Evolutionary conservation across 2,329 filamentous ascomycete genomes (phyloP).

Genomic region (Colletotrichum cereale): DNA sequence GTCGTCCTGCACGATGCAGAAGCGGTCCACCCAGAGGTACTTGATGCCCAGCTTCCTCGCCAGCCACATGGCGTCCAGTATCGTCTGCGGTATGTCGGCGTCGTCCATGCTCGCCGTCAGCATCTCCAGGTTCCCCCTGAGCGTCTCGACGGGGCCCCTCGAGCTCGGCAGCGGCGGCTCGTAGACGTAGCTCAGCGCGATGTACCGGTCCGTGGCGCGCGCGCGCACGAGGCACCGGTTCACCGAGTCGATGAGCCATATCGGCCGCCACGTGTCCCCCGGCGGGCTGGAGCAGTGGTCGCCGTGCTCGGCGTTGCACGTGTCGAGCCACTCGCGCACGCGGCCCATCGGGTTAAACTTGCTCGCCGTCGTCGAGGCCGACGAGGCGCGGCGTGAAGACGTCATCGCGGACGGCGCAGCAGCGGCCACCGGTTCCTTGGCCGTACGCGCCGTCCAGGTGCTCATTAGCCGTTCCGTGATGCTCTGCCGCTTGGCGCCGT

Average conservation of each 20-base stretch:
- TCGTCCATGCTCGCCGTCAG: constrained; percentile 52
- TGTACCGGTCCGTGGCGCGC: constrained; percentile 55
- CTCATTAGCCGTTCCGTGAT: constrained; percentile 55
- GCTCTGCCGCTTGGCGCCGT: constrained; percentile 52
- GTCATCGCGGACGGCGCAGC: constrained; percentile 25
- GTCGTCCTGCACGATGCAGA: constrained; percentile 61
- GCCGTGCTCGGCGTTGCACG: constrained; percentile 57
- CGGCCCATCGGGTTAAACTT: constrained; percentile 53
- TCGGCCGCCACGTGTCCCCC: constrained; percentile 52
- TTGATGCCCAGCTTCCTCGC: constrained; percentile 57
- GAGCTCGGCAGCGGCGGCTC: constrained; percentile 46
- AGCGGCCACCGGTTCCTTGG: constrained; percentile 36
- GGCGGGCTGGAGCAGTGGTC: constrained; percentile 52
- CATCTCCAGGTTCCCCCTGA: constrained; percentile 52
- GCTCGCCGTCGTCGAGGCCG: constrained; percentile 40
- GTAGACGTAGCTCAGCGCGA: constrained; percentile 62
- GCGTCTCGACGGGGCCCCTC: constrained; percentile 47
- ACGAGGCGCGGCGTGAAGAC: constrained; percentile 37
- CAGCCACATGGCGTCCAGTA: constrained; percentile 60
- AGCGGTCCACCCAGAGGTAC: constrained; percentile 61
- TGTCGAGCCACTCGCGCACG: constrained; percentile 58
- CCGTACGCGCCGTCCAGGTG: constrained; percentile 39
- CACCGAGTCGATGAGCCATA: constrained; percentile 57
- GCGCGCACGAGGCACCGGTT: constrained; percentile 55
- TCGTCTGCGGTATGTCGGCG: constrained; percentile 54